Base-by-base conservation (phyloP, 2,329 filamentous ascomycete genomes). In the Beauveria brongniartii region DNA sequence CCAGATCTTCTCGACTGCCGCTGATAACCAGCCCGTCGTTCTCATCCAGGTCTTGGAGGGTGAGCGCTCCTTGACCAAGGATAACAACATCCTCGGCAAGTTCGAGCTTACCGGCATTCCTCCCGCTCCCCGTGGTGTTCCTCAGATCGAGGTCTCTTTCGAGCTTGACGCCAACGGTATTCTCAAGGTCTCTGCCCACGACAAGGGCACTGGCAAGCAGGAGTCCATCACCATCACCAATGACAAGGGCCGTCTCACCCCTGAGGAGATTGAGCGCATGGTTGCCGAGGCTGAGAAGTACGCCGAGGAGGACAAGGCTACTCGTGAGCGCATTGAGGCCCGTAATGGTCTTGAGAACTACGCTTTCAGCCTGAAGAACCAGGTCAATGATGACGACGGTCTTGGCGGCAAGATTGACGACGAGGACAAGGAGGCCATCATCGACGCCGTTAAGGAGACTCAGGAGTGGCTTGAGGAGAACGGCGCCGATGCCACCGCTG, bases 141-240 rank as follows among this genome's bases (percentile, higher is more conserved):
- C 94, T 65, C 93, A 97, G 78, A 97, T 99, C 65, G 94, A 99
- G 80, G 94, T 99, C 69, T 91, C 91, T 37, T 99, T 99, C 76
- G 91, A 97, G 78, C 88, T 99, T 62, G 93, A 99, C 71, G 92
- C 92, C 82, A 97, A 99, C 79, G 93, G 94, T 82, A 97, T 99
- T 70, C 86, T 99, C 67, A 93, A 95, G 83, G 94, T 99, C 65
- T 91, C 90, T 67, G 94, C 94, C 67, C 88, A 90, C 72, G 94
- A 99, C 79, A 97, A 97, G 89, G 94, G 92, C 74, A 97, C 93
- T 71, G 94, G 94, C 77, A 97, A 97, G 85, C 86, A 85, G 65
- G 92, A 99, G 83, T 92, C 89, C 65, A 97, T 99, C 77, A 97
- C 94, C 70, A 99, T 99, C 75, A 97, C 90, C 80, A 97, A 99